phyloP scores from a whole-genome alignment of 768 basidiomycete genomes.

The Podaxis mareebaensis region DNA sequence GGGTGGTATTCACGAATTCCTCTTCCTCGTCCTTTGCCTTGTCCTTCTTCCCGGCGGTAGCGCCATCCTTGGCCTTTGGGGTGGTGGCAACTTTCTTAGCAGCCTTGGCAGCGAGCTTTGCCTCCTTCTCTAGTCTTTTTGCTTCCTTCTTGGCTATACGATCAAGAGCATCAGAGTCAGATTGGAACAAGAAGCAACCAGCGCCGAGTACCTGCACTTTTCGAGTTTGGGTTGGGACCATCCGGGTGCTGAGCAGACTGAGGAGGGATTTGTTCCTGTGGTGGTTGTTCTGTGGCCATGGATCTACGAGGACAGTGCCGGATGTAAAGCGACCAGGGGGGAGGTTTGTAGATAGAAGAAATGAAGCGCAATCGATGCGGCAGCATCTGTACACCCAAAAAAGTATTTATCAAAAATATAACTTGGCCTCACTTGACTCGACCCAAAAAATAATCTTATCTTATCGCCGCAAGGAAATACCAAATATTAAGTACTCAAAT shows the following conservation, averaged over 20 bases:
- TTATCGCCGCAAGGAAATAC: neutral
- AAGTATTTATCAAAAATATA: constrained; percentile 5
- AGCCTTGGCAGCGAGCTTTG: constrained; percentile 72
- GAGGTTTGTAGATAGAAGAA: neutral
- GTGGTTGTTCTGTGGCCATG: constrained; percentile 11
- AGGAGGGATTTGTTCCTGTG: neutral
- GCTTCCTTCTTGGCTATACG: constrained; percentile 80
- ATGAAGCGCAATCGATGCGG: constrained; percentile 14
- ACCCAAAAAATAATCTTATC: constrained; percentile 8
- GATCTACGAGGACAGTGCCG: neutral
- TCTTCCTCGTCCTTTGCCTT: constrained; percentile 53
- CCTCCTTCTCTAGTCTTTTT: constrained; percentile 77
- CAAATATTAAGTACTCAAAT: neutral
- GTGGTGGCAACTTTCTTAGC: constrained; percentile 46
- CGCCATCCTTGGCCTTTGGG: constrained; percentile 60
- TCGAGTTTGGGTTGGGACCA: constrained; percentile 36
- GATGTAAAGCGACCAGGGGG: neutral
- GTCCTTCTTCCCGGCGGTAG: constrained; percentile 63
- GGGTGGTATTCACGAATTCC: constrained; percentile 86
- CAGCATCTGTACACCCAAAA: constrained; percentile 10
- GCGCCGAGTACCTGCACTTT: constrained; percentile 38
- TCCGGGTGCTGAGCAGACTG: constrained; percentile 2
- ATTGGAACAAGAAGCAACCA: neutral
- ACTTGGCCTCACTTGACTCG: constrained; percentile 5
- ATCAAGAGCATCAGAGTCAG: neutral